Evolutionary conservation across 1,139 yeast genomes (phyloP).

Genomic region (Zygosaccharomyces sapae): DNA sequence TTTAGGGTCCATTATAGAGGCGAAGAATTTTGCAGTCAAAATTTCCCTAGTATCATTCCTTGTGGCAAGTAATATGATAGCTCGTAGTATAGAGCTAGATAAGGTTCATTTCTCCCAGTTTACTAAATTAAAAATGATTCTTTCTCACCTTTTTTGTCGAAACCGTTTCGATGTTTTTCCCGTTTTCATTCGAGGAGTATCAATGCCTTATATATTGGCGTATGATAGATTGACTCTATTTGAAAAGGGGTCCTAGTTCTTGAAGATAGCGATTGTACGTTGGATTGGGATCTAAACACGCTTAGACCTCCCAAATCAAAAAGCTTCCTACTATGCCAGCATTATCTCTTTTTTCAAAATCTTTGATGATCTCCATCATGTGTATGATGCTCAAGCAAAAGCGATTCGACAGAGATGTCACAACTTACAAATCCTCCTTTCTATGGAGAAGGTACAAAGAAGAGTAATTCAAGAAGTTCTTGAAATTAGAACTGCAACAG

Average conservation of each 20-base stretch:
- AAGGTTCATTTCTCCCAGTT: slow-evolving; percentile 8
- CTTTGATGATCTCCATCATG: slow-evolving; percentile 15
- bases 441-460: slow-evolving; percentile 20
- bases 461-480: slow-evolving; percentile 23
- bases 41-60: slow-evolving; percentile 11
- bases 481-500: slow-evolving; percentile 20
- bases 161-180: slow-evolving; percentile 6
- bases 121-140: neutral
- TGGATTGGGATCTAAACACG: slow-evolving; percentile 18
- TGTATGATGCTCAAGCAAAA: slow-evolving; percentile 11
- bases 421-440: slow-evolving; percentile 13
- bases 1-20: neutral
- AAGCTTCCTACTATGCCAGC: slow-evolving; percentile 16
- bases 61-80: slow-evolving; percentile 9
- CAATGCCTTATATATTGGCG: slow-evolving; percentile 18
- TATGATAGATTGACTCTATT: slow-evolving; percentile 23
- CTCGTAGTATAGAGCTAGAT: slow-evolving; percentile 9
- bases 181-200: slow-evolving; percentile 15
- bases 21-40: slow-evolving; percentile 7
- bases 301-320: slow-evolving; percentile 11
- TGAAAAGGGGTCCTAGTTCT: slow-evolving; percentile 17
- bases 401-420: slow-evolving; percentile 16
- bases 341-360: slow-evolving; percentile 18
- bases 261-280: slow-evolving; percentile 5
- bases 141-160: slow-evolving; percentile 12